A percentile compares a stretch with the other conserved stretches of the same genome.
phyloP scores from a whole-genome alignment of 2,329 filamentous ascomycete species.

The Ascochyta rabiei region DNA sequence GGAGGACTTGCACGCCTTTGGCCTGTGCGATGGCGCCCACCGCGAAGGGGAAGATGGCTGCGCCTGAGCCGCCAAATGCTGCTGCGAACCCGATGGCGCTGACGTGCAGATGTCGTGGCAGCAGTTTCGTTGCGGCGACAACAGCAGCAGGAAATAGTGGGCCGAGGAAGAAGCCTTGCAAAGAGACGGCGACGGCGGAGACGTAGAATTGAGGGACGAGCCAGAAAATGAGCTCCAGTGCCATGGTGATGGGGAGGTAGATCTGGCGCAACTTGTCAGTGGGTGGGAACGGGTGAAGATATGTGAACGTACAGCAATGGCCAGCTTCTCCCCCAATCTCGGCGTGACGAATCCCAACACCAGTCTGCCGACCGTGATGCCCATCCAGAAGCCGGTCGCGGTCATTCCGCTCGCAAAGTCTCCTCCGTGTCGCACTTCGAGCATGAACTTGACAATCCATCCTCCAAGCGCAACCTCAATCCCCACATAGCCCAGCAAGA shows the following conservation, averaged over 20 bases:
- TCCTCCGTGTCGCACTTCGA: slow-evolving; percentile 71
- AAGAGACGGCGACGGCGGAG: slow-evolving; percentile 71
- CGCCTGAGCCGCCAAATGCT: slow-evolving; percentile 76
- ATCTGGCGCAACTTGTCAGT: slow-evolving; percentile 38
- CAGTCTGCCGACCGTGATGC: slow-evolving; percentile 75
- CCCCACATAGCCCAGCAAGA: slow-evolving; percentile 80
- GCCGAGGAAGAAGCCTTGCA: slow-evolving; percentile 80
- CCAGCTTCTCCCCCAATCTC: slow-evolving; percentile 70
- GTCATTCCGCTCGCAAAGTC: slow-evolving; percentile 76
- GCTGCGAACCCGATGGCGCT: slow-evolving; percentile 81
- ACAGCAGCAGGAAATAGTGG: slow-evolving; percentile 79
- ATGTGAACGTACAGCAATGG: slow-evolving; percentile 49
- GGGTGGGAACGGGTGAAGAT: slow-evolving; percentile 24
- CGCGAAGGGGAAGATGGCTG: slow-evolving; percentile 68
- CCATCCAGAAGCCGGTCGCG: slow-evolving; percentile 83
- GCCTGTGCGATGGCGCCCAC: slow-evolving; percentile 71
- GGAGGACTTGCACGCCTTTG: slow-evolving; percentile 64
- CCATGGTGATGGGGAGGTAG: slow-evolving; percentile 70
- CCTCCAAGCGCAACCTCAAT: slow-evolving; percentile 77
- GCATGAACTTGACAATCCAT: slow-evolving; percentile 85
- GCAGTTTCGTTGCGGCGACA: slow-evolving; percentile 73
- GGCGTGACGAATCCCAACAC: slow-evolving; percentile 78
- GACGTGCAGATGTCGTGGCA: slow-evolving; percentile 76
- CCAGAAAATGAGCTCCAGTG: slow-evolving; percentile 77
- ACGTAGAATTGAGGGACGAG: slow-evolving; percentile 78